A percentile compares a stretch with the other conserved stretches of the same genome.
These are phyloP conservation scores for Pseudogymnoascus pannorum DNA, from an alignment of 2,329 filamentous ascomycete species.

Conservation along the genomic window DNA sequence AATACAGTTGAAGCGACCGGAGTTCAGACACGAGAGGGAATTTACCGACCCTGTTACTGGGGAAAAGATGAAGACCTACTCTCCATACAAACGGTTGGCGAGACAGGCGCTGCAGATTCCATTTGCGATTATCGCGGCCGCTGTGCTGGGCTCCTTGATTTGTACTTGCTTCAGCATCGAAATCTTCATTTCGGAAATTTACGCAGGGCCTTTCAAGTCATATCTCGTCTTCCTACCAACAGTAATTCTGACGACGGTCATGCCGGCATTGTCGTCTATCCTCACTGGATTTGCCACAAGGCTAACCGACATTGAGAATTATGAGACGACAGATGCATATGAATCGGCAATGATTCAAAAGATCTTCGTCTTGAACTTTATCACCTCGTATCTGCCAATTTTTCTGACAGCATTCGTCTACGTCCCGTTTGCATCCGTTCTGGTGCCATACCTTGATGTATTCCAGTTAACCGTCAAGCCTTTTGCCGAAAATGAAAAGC, in stretches of 20 bases:
- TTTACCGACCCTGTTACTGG: slow-evolving; percentile 68
- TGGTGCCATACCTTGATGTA: slow-evolving; percentile 80
- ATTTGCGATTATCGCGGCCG: slow-evolving; percentile 68
- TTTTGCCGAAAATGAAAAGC: slow-evolving; percentile 68
- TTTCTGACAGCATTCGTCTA: slow-evolving; percentile 91
- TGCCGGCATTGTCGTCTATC: slow-evolving; percentile 69
- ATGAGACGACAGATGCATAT: slow-evolving; percentile 78
- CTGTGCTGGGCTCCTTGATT: slow-evolving; percentile 73
- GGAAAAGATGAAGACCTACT: slow-evolving; percentile 54
- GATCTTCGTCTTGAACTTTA: slow-evolving; percentile 93
- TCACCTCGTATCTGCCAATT: slow-evolving; percentile 89
- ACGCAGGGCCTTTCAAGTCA: slow-evolving; percentile 78
- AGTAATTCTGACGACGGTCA: slow-evolving; percentile 70
- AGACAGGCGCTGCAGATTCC: slow-evolving; percentile 60
- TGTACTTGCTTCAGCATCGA: slow-evolving; percentile 85
- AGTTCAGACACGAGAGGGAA: slow-evolving; percentile 75
- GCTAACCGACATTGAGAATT: slow-evolving; percentile 82
- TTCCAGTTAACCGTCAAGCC: slow-evolving; percentile 68
- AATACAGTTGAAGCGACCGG: slow-evolving; percentile 68
- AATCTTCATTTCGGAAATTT: slow-evolving; percentile 92
- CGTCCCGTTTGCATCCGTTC: slow-evolving; percentile 76
- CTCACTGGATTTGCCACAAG: slow-evolving; percentile 69
- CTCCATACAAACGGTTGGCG: slow-evolving; percentile 52
- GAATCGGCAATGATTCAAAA: slow-evolving; percentile 82
- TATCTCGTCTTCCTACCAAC: slow-evolving; percentile 87